Conservation (phyloP, 2,329 filamentous ascomycete genomes). For the Scleromitrula shiraiana region DNA sequence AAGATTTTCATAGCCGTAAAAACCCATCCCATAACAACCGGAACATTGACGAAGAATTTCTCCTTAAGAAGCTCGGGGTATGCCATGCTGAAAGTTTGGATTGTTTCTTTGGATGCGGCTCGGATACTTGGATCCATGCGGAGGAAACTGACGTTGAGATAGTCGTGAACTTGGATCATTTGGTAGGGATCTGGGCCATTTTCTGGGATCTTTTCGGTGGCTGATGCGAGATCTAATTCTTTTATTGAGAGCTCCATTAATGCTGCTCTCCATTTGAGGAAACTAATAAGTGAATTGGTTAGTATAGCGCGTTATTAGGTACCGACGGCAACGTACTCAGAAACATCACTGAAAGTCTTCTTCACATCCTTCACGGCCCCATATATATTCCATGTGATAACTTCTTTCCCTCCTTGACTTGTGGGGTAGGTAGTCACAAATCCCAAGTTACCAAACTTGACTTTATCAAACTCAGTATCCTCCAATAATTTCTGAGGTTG, state of each 20-base stretch:
- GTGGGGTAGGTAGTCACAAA: conserved; percentile 67
- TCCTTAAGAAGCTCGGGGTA: conserved; percentile 85
- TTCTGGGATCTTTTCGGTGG: conserved; percentile 55
- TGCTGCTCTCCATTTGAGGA: conserved; percentile 81
- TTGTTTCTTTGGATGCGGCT: conserved; percentile 69
- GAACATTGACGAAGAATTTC: conserved; percentile 96
- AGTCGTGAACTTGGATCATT: conserved; percentile 90
- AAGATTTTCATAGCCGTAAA: conserved; percentile 70
- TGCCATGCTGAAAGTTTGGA: conserved; percentile 69
- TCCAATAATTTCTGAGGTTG: conserved; percentile 61
- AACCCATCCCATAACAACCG: conserved; percentile 82
- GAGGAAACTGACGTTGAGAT: conserved; percentile 79
- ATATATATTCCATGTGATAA: conserved; percentile 92
- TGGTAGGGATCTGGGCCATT: conserved; percentile 74
- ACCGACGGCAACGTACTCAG: conserved; percentile 56
- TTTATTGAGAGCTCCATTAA: conserved; percentile 82
- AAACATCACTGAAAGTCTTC: conserved; percentile 70
- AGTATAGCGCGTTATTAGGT: too few species aligned
- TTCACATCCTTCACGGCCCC: conserved; percentile 76
- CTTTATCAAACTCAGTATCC: conserved; percentile 52
- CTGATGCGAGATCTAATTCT: conserved; percentile 61
- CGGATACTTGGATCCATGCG: conserved; percentile 71
- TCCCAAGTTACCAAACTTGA: conserved; percentile 70
- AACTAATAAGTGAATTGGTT: conserved; percentile 46
- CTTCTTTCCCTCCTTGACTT: conserved; percentile 41